phyloP scores from a whole-genome alignment of 331 rosid genomes.

The Stylosanthes scabra region DNA sequence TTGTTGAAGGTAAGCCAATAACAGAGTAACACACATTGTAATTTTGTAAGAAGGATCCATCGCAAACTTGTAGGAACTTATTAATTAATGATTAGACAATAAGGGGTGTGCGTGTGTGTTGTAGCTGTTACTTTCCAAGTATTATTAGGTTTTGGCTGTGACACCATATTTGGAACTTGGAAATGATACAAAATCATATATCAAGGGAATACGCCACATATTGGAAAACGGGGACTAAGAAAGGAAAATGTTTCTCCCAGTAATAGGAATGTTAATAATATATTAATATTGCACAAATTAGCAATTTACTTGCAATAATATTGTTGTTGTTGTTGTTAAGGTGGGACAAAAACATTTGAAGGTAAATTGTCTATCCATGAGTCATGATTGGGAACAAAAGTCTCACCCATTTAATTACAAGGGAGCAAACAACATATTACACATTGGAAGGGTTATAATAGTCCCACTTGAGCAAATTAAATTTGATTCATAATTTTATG shows the following conservation, averaged over 20 bases:
- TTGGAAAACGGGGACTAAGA: background rate
- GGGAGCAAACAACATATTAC: background rate
- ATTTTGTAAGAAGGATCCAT: background rate
- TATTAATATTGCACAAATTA: background rate
- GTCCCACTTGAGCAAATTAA: no score
- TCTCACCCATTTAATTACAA: background rate
- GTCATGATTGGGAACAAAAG: background rate
- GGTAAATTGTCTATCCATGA: no score
- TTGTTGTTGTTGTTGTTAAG: no score
- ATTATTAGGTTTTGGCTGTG: background rate
- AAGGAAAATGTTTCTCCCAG: background rate
- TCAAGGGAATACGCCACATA: background rate
- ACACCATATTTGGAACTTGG: background rate
- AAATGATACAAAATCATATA: background rate
- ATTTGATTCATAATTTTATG: no score
- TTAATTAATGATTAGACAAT: conserved; percentile 5
- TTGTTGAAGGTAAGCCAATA: background rate
- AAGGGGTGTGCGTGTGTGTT: background rate
- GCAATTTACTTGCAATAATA: background rate
- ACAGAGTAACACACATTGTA: background rate
- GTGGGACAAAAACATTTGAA: no score
- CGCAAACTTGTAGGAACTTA: background rate
- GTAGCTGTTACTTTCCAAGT: background rate
- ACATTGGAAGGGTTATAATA: no score
- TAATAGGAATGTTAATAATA: background rate